Base-by-base conservation (phyloP, 805 yeast genomes). In the Yamadazyma sp. region DNA sequence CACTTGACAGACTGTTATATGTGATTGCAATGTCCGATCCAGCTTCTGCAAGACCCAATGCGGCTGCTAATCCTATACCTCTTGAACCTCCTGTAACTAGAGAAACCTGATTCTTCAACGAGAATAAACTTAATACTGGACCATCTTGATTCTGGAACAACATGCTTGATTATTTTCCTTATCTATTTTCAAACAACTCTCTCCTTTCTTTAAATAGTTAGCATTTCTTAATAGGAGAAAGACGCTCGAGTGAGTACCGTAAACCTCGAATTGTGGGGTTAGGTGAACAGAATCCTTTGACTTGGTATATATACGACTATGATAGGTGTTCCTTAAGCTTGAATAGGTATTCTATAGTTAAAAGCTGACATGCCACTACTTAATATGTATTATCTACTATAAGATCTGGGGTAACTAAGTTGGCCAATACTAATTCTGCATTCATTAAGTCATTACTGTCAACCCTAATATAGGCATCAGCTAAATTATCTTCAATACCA, bases 361-460 rank as follows among this genome's bases (percentile, higher is more conserved):
- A n/a, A n/a, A n/a, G n/a, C n/a, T n/a, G n/a, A n/a, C n/a, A n/a
- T n/a, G n/a, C n/a, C n/a, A n/a, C n/a, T n/a, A n/a, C n/a, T n/a
- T n/a, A n/a, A n/a, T n/a, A n/a, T n/a, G n/a, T n/a, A n/a, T n/a
- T n/a, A n/a, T n/a, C n/a, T n/a, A n/a, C n/a, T n/a, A n/a, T n/a
- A n/a, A n/a, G n/a, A n/a, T n/a, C n/a, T n/a, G n/a, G 12, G 5
- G 30, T 15, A 8, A 27, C 12, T 26, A 29, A 51, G 30, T 52
- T 28, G 3, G 31, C 35, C n/a, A 49, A 29, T 9, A 65, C 54
- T 39, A 61, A 60, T 25, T 45, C 31, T 1, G 88, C 94, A 55
- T 88, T 88, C 6, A 71, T 58, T 19, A 73, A 48, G 54, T 88
- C 97, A 48, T 76, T 80, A 3, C 57, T 51, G 36, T 69, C 69